These are phyloP conservation scores for Penicillium manginii DNA, from an alignment of 495 filamentous ascomycete genomes.

Conservation along the genomic window DNA sequence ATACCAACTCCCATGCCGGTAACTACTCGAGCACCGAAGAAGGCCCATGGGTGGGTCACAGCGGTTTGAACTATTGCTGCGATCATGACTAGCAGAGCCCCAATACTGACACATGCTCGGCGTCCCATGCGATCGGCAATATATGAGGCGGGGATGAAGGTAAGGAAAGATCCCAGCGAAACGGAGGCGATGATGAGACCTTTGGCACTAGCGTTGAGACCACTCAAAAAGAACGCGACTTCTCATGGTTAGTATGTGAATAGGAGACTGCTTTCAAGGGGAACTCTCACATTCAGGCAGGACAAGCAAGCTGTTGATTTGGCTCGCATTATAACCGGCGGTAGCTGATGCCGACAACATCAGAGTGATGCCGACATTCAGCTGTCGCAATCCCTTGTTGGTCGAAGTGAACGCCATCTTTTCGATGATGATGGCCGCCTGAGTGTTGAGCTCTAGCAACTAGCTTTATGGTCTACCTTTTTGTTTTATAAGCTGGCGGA, in stretches of 20 bases:
- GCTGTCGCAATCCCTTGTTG: constrained; percentile 24
- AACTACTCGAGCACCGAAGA: constrained; percentile 28
- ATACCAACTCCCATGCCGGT: constrained; percentile 29
- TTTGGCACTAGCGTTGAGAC: constrained; percentile 18
- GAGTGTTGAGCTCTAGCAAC: constrained; percentile 2
- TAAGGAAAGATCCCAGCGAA: constrained; percentile 29
- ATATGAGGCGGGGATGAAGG: constrained; percentile 33
- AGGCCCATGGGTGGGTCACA: constrained; percentile 26
- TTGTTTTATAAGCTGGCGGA: constrained; percentile 15
- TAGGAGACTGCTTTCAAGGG: background rate
- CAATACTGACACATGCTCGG: constrained; percentile 22
- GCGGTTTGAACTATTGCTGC: constrained; percentile 25
- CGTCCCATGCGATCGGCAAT: constrained; percentile 31
- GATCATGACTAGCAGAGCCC: constrained; percentile 24
- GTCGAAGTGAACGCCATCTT: constrained; percentile 17
- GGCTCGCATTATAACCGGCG: constrained; percentile 32
- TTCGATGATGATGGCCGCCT: constrained; percentile 1
- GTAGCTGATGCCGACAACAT: constrained; percentile 34
- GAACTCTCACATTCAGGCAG: constrained; percentile 31
- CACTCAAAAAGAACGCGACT: constrained; percentile 26
- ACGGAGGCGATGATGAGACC: constrained; percentile 34
- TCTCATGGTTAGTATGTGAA: background rate
- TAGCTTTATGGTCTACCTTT: constrained; percentile 3
- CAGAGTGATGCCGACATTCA: constrained; percentile 33
- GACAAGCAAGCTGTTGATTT: constrained; percentile 34